Evolutionary conservation across 257 asterid species (phyloP).

Genomic region (Hygrophila difformis): DNA sequence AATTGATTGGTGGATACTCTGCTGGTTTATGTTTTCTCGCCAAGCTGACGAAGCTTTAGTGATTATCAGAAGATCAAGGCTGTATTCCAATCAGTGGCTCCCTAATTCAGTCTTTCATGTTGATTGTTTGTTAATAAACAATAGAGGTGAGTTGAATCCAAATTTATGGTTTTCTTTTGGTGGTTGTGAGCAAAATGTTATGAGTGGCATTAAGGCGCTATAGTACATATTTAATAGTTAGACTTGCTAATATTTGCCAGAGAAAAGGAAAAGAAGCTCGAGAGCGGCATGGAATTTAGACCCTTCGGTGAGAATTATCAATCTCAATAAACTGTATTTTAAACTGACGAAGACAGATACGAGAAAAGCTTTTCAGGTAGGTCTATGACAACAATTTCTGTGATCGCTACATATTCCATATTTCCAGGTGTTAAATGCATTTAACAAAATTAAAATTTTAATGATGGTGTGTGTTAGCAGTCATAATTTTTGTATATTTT

Average conservation of each 20-base stretch:
- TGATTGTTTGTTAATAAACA: slow-evolving; percentile 20
- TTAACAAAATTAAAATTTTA: not conserved
- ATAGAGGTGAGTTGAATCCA: slow-evolving; percentile 39
- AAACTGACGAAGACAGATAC: slow-evolving; percentile 21
- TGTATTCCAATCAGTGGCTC: slow-evolving; percentile 27
- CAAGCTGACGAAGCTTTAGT: slow-evolving; percentile 13
- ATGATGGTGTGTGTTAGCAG: not conserved
- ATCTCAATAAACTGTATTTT: slow-evolving; percentile 21
- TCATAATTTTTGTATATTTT: not conserved
- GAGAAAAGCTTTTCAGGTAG: slow-evolving; percentile 40
- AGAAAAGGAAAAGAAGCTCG: slow-evolving; percentile 32
- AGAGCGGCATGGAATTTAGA: slow-evolving; percentile 25
- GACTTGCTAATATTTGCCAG: slow-evolving; percentile 30
- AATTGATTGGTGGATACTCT: slow-evolving; percentile 2
- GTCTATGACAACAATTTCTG: slow-evolving; percentile 7
- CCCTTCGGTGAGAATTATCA: slow-evolving; percentile 22
- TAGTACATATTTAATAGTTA: not conserved
- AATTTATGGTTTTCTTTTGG: slow-evolving; percentile 4
- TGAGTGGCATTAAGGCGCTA: not conserved
- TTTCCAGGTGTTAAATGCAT: too few relatives aligned
- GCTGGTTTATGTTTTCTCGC: not conserved
- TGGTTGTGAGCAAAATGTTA: not conserved
- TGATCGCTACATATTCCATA: not conserved
- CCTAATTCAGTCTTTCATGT: slow-evolving; percentile 26
- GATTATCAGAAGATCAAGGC: slow-evolving; percentile 32